A percentile compares a stretch with the other conserved stretches of the same genome.
Conservation (phyloP, 306 rosid species). For the Quercus cerris region DNA sequence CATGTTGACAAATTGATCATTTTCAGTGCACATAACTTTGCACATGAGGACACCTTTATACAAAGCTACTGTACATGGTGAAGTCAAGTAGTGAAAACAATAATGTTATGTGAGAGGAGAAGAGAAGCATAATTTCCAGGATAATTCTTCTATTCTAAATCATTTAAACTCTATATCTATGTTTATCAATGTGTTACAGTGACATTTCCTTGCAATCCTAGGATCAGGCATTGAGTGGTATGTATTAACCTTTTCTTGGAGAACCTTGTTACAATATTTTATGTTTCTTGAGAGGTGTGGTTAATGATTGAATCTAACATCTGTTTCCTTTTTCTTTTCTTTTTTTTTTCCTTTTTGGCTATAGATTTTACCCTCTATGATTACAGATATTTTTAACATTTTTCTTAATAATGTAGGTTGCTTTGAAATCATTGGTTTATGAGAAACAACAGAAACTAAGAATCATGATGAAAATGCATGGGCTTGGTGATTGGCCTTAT, state of each 20-base stretch:
- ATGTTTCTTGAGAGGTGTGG: conserved; percentile 9
- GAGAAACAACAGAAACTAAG: conserved; percentile 79
- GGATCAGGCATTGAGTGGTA: background rate
- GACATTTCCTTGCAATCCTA: background rate
- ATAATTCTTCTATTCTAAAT: background rate
- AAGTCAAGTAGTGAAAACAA: too few species aligned
- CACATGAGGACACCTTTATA: too few species aligned
- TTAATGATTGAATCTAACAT: conserved; percentile 4
- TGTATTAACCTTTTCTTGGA: background rate
- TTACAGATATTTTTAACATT: too few species aligned
- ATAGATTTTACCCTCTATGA: background rate
- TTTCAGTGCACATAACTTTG: too few species aligned
- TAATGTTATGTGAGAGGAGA: too few species aligned
- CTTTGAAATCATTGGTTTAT: conserved; percentile 66
- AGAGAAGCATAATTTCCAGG: too few species aligned
- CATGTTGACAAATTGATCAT: too few species aligned
- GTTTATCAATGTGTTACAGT: background rate
- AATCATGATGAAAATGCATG: conserved; percentile 99
- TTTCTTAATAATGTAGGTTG: conserved; percentile 46
- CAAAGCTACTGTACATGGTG: too few species aligned
- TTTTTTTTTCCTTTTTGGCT: background rate
- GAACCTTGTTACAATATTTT: background rate
- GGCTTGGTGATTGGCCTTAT: conserved; percentile 89
- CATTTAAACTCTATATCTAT: background rate
- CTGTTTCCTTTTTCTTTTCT: background rate